Conservation (phyloP, 106 monocot genomes). For the Hemerocallis citrina region DNA sequence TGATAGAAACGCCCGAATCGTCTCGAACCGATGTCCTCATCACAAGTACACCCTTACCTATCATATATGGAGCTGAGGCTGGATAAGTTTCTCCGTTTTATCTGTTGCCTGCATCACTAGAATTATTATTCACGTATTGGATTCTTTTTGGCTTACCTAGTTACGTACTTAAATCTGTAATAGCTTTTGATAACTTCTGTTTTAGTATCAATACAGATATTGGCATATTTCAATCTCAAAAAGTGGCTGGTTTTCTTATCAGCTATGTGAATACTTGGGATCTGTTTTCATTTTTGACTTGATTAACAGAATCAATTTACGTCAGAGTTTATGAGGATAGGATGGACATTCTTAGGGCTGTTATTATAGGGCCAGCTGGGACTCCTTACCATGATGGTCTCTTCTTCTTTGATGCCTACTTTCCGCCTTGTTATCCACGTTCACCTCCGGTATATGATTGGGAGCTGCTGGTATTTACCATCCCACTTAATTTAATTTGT, state of each 20-base stretch:
- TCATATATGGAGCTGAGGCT: no score
- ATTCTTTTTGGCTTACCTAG: no score
- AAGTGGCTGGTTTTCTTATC: background rate
- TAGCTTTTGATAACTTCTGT: background rate
- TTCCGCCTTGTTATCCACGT: conserved; percentile 15
- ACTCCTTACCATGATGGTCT: conserved; percentile 41
- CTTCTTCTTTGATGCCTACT: conserved; percentile 30
- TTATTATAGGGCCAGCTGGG: conserved; percentile 23
- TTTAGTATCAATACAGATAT: background rate
- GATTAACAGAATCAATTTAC: conserved; percentile 13
- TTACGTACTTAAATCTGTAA: no score
- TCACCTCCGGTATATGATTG: conserved; percentile 13
- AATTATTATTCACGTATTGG: no score
- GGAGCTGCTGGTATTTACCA: no score
- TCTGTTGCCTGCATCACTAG: no score
- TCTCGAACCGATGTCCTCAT: no score
- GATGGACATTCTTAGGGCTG: conserved; percentile 29
- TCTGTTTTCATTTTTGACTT: background rate
- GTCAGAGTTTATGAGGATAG: conserved; percentile 25
- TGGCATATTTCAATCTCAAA: background rate
- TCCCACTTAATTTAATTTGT: no score
- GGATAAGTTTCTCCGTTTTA: no score
- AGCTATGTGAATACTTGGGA: background rate
- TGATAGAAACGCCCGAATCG: no score
- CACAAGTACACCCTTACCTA: no score